Base-by-base conservation (phyloP, 495 filamentous ascomycete species). In the Friedmanniomyces endolithicus region DNA sequence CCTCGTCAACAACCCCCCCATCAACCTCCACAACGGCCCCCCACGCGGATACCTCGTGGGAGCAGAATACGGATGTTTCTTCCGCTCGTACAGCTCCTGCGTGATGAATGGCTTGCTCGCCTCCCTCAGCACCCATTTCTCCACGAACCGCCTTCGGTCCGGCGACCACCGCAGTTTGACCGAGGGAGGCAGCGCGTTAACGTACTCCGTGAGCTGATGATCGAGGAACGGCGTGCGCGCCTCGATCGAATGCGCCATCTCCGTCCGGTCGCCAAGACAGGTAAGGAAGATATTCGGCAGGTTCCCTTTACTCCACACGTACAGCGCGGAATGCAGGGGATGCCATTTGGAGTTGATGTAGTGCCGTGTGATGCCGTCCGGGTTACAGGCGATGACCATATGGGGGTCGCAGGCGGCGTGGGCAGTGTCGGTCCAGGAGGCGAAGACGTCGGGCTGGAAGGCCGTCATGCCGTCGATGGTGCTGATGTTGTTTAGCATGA, bases 231-330 rank as follows among this genome's bases (percentile, higher is more conserved):
- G 74, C 8, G 72, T 66, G 0, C 74, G 65, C 1, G 61, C 67
- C 58, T 79, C 75, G 46, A 78, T 59, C 20, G 63, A 65, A 54
- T 78, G 68, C 11, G 68, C 72, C 74, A 78, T 78, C 47, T 78
- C 75, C 27, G 67, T 70, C 17, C 73, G 71, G 56, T 80, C 75
- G 23, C 74, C 74, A 0, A 75, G 60, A 49, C 62, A 71, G 0
- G 71, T 67, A 1, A 78, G 69, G 14, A 77, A 56, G 19, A 68
- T 61, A 60, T 74, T 76, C 25, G 70, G 53, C 1, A 80, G 59
- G 19, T 63, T 43, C 8, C 52, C 60, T 46, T 70, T 75, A 16
- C 33, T 62, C 65, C 67, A 77, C 9, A 74, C 50, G 53, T 77
- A 78, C 47, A 68, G 50, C 0, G 75, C 59, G 0, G 74, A 56